Evolutionary conservation across 108 stramenopile genomes (phyloP).

Genomic region (Nitzschia sp.): DNA sequence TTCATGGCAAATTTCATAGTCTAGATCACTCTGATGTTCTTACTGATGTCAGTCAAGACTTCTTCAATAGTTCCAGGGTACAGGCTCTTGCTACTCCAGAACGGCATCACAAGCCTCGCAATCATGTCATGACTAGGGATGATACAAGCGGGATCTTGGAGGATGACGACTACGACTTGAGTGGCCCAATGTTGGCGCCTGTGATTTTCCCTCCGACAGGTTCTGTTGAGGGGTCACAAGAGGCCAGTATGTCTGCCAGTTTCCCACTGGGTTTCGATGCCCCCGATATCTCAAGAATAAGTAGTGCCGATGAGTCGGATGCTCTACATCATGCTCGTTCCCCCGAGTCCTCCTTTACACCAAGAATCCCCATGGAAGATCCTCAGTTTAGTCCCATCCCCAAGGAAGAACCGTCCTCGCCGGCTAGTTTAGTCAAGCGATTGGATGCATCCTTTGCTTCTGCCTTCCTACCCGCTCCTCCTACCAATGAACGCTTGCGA

Average conservation of each 20-base stretch:
- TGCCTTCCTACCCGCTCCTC: no score
- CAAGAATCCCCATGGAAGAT: background rate
- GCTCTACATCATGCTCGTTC: background rate
- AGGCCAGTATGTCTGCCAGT: background rate
- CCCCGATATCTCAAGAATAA: constrained; percentile 34
- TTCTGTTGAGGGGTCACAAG: background rate
- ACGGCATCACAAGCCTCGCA: constrained; percentile 10
- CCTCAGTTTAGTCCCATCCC: background rate
- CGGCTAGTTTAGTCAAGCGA: no score
- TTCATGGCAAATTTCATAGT: background rate
- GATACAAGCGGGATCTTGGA: constrained; percentile 7
- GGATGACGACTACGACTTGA: constrained; percentile 17
- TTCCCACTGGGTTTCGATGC: background rate
- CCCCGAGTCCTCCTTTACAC: constrained; percentile 7
- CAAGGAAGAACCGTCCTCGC: no score
- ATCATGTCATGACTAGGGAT: constrained; percentile 18
- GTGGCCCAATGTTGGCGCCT: constrained; percentile 2
- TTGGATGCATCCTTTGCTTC: no score
- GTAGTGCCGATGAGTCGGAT: constrained; percentile 11
- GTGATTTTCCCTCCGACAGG: background rate
- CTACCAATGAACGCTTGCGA: no score
- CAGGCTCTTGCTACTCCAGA: constrained; percentile 43
- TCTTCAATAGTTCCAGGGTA: constrained; percentile 48
- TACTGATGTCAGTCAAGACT: constrained; percentile 40
- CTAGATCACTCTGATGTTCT: constrained; percentile 30